Conservation (phyloP, 176 grass and related monocot species). For the Carex pumila region DNA sequence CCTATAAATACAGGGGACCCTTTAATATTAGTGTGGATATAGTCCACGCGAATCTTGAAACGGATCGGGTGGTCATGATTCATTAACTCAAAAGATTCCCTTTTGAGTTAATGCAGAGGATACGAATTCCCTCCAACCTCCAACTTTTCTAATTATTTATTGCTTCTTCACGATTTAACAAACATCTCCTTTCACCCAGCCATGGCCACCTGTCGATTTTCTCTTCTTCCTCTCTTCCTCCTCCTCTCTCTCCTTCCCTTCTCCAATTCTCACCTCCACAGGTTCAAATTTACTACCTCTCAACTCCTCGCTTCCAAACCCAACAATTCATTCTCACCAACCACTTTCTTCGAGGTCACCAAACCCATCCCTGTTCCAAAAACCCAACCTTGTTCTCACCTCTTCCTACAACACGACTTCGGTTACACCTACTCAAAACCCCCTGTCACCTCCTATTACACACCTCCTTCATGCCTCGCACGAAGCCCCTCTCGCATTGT, state of each 20-base stretch:
- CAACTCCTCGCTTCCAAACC: not conserved
- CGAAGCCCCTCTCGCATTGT: constrained; percentile 36
- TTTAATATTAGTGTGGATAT: too few species aligned
- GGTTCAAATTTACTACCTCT: constrained; percentile 38
- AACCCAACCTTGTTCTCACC: constrained; percentile 41
- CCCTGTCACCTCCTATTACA: constrained; percentile 37
- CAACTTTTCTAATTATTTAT: not conserved
- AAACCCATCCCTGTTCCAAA: constrained; percentile 41
- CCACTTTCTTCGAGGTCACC: constrained; percentile 57
- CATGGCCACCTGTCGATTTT: constrained; percentile 24
- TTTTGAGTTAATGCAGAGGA: too few species aligned
- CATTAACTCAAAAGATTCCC: too few species aligned
- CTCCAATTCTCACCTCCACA: constrained; percentile 17
- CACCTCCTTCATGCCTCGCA: constrained; percentile 35
- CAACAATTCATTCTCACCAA: constrained; percentile 15
- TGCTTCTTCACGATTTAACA: not conserved
- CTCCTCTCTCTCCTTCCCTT: not conserved
- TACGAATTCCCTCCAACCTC: not conserved
- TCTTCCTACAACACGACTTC: constrained; percentile 56
- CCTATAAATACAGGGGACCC: too few species aligned
- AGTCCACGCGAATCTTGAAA: too few species aligned
- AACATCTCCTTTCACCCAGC: not conserved
- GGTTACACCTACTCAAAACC: constrained; percentile 46
- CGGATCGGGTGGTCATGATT: too few species aligned
- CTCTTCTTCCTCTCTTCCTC: constrained; percentile 1